phyloP scores from a whole-genome alignment of 371 early-diverging fungal species.

The Sporodiniella umbellata region DNA sequence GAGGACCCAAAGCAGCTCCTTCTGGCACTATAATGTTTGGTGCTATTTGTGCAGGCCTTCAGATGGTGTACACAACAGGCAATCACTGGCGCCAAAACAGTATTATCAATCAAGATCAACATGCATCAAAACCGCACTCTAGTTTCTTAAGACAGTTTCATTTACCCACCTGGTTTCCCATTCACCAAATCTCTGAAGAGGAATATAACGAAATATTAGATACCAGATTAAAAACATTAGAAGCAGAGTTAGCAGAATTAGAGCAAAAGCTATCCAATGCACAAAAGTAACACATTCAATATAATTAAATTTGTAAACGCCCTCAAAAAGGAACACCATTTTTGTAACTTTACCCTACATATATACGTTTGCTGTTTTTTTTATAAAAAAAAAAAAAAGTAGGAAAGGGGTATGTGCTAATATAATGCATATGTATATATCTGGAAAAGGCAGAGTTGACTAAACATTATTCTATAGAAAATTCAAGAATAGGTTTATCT shows the following conservation, averaged over 20 bases:
- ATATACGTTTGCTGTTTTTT: no score
- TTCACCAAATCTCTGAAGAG: conserved; percentile 39
- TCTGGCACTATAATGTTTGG: conserved; percentile 58
- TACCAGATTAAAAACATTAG: conserved; percentile 36
- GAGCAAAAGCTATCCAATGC: conserved; percentile 24
- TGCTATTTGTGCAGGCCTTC: conserved; percentile 27
- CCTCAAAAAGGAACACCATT: no score
- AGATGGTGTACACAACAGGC: conserved; percentile 24
- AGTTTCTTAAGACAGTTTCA: conserved; percentile 32
- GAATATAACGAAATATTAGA: conserved; percentile 46
- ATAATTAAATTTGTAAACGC: no score
- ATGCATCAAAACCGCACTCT: conserved; percentile 3
- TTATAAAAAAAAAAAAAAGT: no score
- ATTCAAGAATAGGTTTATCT: conserved; percentile 12
- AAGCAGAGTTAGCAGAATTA: conserved; percentile 35
- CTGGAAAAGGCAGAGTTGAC: no score
- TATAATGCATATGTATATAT: no score
- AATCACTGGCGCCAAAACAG: conserved; percentile 41
- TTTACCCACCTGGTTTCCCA: conserved; percentile 46
- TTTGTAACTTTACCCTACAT: no score
- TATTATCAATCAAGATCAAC: conserved; percentile 10
- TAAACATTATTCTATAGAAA: no score
- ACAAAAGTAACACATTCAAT: no score
- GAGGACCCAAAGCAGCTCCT: conserved; percentile 47
- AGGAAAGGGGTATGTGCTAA: no score